Evolutionary conservation across 2,329 filamentous ascomycete genomes (phyloP).

Genomic region (Triangularia setosa): DNA sequence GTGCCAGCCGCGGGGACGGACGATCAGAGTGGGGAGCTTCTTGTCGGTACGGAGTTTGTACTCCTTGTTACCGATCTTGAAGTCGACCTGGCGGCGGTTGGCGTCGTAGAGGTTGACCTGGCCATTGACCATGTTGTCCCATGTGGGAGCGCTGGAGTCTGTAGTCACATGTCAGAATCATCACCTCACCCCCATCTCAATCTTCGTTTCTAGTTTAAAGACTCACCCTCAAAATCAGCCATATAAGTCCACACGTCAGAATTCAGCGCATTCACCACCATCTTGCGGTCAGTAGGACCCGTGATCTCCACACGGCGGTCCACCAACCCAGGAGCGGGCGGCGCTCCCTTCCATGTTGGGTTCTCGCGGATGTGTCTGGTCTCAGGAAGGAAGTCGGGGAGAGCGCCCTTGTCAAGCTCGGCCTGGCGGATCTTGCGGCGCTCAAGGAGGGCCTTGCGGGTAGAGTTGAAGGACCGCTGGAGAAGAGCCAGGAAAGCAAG

Average conservation of each 20-base stretch:
- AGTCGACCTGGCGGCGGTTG: conserved; percentile 89
- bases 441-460: conserved; percentile 83
- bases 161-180: conserved; percentile 5
- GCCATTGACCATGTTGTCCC: conserved; percentile 99
- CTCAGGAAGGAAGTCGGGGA: conserved; percentile 94
- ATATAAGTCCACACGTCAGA: conserved; percentile 98
- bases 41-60: conserved; percentile 96
- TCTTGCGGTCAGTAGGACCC: conserved; percentile 94
- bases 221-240: conserved; percentile 93
- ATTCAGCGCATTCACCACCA: conserved; percentile 97
- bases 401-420: conserved; percentile 82
- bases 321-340: conserved; percentile 85
- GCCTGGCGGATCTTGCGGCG: conserved; percentile 81
- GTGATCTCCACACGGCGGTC: conserved; percentile 97
- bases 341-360: conserved; percentile 86
- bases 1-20: conserved; percentile 94
- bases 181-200: not conserved
- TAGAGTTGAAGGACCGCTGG: conserved; percentile 89
- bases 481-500: conserved; percentile 89
- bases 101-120: conserved; percentile 98
- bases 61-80: conserved; percentile 91
- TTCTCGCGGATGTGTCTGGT: conserved; percentile 94
- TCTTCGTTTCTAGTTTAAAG: conserved; percentile 6
- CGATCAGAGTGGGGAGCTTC: conserved; percentile 81
- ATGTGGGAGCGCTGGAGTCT: conserved; percentile 95